Base-by-base conservation (phyloP, 2,329 filamentous ascomycete species). In the Juglanconis oblonga region DNA sequence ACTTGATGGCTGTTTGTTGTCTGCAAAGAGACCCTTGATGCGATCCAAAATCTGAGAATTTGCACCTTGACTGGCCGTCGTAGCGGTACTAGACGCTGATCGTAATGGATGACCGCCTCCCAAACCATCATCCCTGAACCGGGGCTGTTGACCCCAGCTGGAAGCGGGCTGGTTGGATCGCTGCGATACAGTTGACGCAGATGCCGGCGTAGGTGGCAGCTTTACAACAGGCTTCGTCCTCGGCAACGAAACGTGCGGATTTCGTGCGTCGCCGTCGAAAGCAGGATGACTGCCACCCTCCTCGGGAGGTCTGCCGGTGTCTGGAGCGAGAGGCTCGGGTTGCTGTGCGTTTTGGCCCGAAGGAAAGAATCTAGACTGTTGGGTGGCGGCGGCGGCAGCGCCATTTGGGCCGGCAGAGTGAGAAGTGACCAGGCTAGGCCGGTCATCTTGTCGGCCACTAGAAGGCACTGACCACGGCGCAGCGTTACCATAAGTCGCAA, bases 171-270 rank as follows among this genome's bases (percentile, higher is more conserved):
- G 74, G 67, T 66, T 66, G 8, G 66, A 33, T 32, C 57, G 61
- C 40, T 57, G 69, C 1, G 56, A 57, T 24, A 52, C 45, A 42
- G 77, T 75, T 50, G 77, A 71, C 58, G 72, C 69, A 29, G 77
- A 69, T 52, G 75, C 71, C 17, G 77, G 70, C 29, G 78, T 69
- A 7, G 90, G 91, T 3, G 91, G 93, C 4, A 98, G 81, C 70
- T 88, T 92, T 11, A 98, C 93, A 32, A 92, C 83, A 36, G 91
- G 91, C 57, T 88, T 82, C 7, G 87, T 85, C 42, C 79, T 84
- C 0, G 90, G 90, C 8, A 93, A 76, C 40, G 84, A 86, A 7
- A 93, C 89, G 59, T 87, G 82, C 3, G 90, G 90, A 61, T 83
- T 85, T 38, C 76, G 75, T 1, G 76, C 78, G 67, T 91, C 84